These are phyloP conservation scores for Lodderomyces pseudojiufengensis DNA, from an alignment of 1,139 yeast species.

Conservation along the genomic window DNA sequence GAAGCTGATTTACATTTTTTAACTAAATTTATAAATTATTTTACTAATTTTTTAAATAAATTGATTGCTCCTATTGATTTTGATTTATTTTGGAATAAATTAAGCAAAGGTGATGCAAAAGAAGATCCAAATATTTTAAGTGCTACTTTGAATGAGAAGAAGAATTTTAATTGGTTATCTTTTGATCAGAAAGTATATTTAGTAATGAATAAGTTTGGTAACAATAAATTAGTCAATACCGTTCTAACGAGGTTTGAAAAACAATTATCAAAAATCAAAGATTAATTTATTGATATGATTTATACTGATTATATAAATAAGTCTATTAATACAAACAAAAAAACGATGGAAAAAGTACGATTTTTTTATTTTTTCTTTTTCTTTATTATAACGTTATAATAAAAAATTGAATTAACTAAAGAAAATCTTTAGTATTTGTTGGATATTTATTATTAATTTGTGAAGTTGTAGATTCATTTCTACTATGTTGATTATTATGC, in stretches of 20 bases:
- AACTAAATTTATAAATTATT: slow-evolving; percentile 29
- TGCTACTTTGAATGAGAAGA: too few relatives aligned
- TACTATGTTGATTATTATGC: slow-evolving; percentile 11
- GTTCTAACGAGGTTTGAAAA: slow-evolving; percentile 17
- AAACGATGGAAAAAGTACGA: background rate
- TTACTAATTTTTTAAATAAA: slow-evolving; percentile 28
- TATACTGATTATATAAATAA: too few relatives aligned
- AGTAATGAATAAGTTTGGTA: slow-evolving; percentile 16
- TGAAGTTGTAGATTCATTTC: slow-evolving; percentile 28
- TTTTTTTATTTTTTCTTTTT: background rate
- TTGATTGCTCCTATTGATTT: slow-evolving; percentile 28
- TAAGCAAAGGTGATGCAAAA: slow-evolving; percentile 9
- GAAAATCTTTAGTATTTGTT: slow-evolving; percentile 28
- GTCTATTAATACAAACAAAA: background rate
- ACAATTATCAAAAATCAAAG: slow-evolving; percentile 18
- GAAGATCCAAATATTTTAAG: too few relatives aligned
- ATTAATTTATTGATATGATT: background rate
- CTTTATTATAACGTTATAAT: background rate
- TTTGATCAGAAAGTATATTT: slow-evolving; percentile 22
- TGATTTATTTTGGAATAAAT: slow-evolving; percentile 13
- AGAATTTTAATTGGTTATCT: slow-evolving; percentile 7
- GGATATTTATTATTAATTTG: slow-evolving; percentile 24
- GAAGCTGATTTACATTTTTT: slow-evolving; percentile 35
- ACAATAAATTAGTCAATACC: slow-evolving; percentile 1
- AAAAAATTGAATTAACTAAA: too few relatives aligned